These are phyloP conservation scores for Eimeria acervulina DNA, from an alignment of 169 alveolate genomes.

Conservation along the genomic window DNA sequence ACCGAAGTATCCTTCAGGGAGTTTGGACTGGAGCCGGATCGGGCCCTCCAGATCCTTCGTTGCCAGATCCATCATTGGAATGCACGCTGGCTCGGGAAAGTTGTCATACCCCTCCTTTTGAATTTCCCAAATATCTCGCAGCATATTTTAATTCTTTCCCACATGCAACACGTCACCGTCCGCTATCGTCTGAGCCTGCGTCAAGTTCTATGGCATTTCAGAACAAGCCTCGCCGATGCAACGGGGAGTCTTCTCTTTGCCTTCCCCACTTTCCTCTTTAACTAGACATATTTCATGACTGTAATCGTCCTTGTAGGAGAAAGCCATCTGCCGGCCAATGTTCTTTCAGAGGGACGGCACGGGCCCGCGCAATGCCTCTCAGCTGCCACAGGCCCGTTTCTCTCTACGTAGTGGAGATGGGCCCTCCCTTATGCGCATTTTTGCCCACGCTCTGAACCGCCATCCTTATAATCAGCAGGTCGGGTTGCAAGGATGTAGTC, in stretches of 20 bases:
- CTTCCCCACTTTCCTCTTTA: not conserved
- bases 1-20: not conserved
- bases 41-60: not conserved
- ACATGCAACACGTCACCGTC: not conserved
- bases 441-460: conserved; percentile 42
- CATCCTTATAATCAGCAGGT: conserved; percentile 74
- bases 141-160: not conserved
- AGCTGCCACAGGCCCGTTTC: conserved; percentile 70
- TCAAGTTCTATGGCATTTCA: not conserved
- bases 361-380: conserved; percentile 56
- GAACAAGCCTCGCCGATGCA: not conserved
- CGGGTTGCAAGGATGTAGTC: not conserved
- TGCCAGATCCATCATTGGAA: conserved; percentile 10
- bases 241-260: not conserved
- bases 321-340: conserved; percentile 2
- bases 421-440: conserved; percentile 8
- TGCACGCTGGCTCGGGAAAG: not conserved
- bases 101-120: not conserved
- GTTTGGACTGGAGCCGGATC: not conserved
- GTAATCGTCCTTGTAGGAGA: too few relatives aligned
- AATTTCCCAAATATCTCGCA: not conserved
- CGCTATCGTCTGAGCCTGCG: not conserved
- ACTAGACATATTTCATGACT: not conserved
- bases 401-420: conserved; percentile 47
- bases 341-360: conserved; percentile 39